Evolutionary conservation across 129 eudicot species (phyloP).

Genomic region (Gnaphalium uliginosum): DNA sequence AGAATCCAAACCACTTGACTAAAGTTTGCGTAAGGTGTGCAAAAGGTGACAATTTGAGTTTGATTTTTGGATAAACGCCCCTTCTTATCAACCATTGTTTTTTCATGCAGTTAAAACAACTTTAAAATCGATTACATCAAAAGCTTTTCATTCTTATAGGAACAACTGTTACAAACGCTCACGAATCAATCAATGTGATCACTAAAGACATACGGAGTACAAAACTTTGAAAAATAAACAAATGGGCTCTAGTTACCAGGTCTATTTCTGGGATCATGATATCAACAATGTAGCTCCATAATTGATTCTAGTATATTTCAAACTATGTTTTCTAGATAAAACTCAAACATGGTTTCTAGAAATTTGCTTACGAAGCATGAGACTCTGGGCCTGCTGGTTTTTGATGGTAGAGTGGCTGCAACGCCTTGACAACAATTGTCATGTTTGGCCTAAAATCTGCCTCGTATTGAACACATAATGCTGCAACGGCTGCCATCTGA

Average conservation of each 20-base stretch:
- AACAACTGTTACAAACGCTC: slow-evolving; percentile 25
- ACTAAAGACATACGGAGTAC: slow-evolving; percentile 24
- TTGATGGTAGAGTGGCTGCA: slow-evolving; percentile 83
- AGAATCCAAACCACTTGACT: background rate
- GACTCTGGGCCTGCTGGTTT: slow-evolving; percentile 72
- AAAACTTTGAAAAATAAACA: slow-evolving; percentile 31
- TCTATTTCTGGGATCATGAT: slow-evolving; percentile 27
- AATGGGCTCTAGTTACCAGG: slow-evolving; percentile 18
- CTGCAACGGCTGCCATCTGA: slow-evolving; percentile 99
- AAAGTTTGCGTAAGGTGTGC: background rate
- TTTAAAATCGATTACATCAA: background rate
- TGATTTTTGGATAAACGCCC: background rate
- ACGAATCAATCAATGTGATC: slow-evolving; percentile 15
- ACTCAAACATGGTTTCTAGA: slow-evolving; percentile 21
- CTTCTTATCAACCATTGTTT: background rate
- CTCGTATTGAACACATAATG: slow-evolving; percentile 93
- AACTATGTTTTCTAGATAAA: slow-evolving; percentile 31
- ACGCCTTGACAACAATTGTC: slow-evolving; percentile 96
- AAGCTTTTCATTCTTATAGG: background rate
- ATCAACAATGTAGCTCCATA: slow-evolving; percentile 26
- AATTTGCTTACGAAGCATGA: slow-evolving; percentile 37
- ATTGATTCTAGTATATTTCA: slow-evolving; percentile 29
- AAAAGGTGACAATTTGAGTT: background rate
- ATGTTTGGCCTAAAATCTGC: slow-evolving; percentile 98
- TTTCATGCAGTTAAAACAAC: slow-evolving; percentile 4